Evolutionary conservation across 1,139 yeast genomes (phyloP).

Genomic region (Geotrichum fermentans): DNA sequence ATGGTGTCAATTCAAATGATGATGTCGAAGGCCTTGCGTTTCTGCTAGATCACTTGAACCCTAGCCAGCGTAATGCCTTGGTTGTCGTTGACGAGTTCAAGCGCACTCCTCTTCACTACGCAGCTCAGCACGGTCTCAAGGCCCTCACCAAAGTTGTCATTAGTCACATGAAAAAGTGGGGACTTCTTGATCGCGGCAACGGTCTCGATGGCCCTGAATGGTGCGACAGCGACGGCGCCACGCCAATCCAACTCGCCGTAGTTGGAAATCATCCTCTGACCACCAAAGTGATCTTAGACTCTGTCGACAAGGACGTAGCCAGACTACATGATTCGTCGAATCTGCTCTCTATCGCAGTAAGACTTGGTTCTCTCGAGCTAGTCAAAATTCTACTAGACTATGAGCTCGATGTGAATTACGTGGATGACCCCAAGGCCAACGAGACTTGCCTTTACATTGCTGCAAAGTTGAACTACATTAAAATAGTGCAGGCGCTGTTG

Average conservation of each 20-base stretch:
- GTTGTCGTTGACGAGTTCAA: conserved; percentile 67
- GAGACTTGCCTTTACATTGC: conserved; percentile 86
- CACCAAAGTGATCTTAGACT: conserved; percentile 52
- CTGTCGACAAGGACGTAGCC: conserved; percentile 37
- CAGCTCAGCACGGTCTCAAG: conserved; percentile 80
- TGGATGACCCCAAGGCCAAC: conserved; percentile 50
- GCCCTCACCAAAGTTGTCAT: conserved; percentile 57
- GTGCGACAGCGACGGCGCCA: conserved; percentile 79
- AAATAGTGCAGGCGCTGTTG: conserved; percentile 53
- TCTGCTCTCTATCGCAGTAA: conserved; percentile 56
- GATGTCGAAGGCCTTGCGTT: conserved; percentile 51
- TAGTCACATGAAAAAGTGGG: conserved; percentile 50
- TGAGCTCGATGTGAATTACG: conserved; percentile 61
- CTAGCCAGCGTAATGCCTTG: conserved; percentile 50
- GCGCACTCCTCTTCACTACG: conserved; percentile 85
- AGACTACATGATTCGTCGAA: conserved; percentile 48
- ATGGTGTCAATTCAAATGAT: conserved; percentile 46
- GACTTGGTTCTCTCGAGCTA: conserved; percentile 58
- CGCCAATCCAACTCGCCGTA: conserved; percentile 82
- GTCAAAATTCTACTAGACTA: conserved; percentile 52
- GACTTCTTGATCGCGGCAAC: conserved; percentile 37
- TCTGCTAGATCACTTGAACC: conserved; percentile 51
- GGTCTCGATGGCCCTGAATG: conserved; percentile 45
- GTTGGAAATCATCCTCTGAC: conserved; percentile 81
- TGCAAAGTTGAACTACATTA: conserved; percentile 54